Evolutionary conservation across 805 yeast genomes (phyloP).

Genomic region (Candida wancherniae): DNA sequence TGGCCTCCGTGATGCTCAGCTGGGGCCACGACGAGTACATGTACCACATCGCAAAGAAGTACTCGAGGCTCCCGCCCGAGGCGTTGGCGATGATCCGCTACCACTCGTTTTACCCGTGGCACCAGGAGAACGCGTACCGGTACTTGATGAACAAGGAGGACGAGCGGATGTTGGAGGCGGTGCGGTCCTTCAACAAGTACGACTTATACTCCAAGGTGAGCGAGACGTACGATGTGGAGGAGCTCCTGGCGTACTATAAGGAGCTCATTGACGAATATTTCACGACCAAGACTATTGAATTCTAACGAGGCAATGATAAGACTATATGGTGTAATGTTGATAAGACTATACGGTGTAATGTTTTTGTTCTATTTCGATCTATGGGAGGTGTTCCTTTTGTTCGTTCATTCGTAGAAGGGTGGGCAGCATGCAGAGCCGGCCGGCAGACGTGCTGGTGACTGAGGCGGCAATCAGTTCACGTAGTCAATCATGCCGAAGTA

Average conservation of each 20-base stretch:
- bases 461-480: slow-evolving; percentile 15
- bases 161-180: slow-evolving; percentile 55
- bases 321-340: too few species aligned
- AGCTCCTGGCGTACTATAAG: slow-evolving; percentile 52
- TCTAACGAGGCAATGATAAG: too few species aligned
- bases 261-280: slow-evolving; percentile 65
- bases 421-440: too few species aligned
- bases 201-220: slow-evolving; percentile 65
- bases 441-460: too few species aligned
- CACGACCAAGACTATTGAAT: slow-evolving; percentile 53
- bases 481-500: slow-evolving; percentile 65
- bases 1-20: slow-evolving; percentile 64
- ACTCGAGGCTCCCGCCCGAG: slow-evolving; percentile 59
- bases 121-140: slow-evolving; percentile 61
- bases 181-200: slow-evolving; percentile 61
- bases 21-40: slow-evolving; percentile 82
- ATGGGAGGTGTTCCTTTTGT: too few species aligned
- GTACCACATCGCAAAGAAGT: slow-evolving; percentile 65
- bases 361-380: too few species aligned
- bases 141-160: slow-evolving; percentile 64
- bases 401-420: too few species aligned
- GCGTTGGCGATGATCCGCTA: slow-evolving; percentile 71
- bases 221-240: slow-evolving; percentile 42
- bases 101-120: slow-evolving; percentile 77
- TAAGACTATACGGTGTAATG: too few species aligned